Evolutionary conservation across 2,329 filamentous ascomycete genomes (phyloP), one percentile per base, ranked within the genome.

Genomic region (Diaporthe amygdali): DNA sequence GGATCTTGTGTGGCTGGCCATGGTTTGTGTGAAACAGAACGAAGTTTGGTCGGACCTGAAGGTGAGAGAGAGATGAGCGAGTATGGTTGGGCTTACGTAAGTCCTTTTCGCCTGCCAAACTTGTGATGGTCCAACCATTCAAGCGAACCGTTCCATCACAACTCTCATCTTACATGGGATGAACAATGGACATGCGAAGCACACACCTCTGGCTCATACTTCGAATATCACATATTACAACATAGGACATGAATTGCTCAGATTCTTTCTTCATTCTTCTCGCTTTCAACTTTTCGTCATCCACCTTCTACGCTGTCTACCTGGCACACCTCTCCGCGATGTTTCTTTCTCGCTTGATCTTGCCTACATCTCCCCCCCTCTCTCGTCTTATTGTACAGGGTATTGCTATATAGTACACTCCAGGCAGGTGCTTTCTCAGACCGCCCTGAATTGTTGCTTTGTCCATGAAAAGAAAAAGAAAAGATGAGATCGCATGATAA

Each of bases 381-480:
- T 27, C 20, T 20, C 56, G 10, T 30, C 56, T 25, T 66, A 52
- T 52, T 70, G 51, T 66, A 70, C 68, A 70, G 68, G 68, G 68
- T 70, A 70, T 70, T 70, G 47, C 46, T 22, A 66, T 25, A 55
- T 70, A 70, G 49, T 66, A 66, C 66, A 68, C 17, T 30, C 14
- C 54, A 56, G 66, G 46, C 66, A 49, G 34, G 7, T 41, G 17
- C 22, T 51, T 49, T 30, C 22, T 30, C 32, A 49, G 34, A 56
- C 46, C 54, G 52, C 66, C 54, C 32, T 59, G 5, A 51, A 68
- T 51, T 39, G 46, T 68, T 59, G 25, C 52, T 68, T 49, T 68
- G n/a, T 25, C 27, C 27, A 59, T 47, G 41, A 54, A 70, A 44
- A 15, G 32, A 27, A 39, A n/a, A 55, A 39, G 17, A 5, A 55